Conservation (phyloP, 257 asterid genomes). For the Petunia axillaris region DNA sequence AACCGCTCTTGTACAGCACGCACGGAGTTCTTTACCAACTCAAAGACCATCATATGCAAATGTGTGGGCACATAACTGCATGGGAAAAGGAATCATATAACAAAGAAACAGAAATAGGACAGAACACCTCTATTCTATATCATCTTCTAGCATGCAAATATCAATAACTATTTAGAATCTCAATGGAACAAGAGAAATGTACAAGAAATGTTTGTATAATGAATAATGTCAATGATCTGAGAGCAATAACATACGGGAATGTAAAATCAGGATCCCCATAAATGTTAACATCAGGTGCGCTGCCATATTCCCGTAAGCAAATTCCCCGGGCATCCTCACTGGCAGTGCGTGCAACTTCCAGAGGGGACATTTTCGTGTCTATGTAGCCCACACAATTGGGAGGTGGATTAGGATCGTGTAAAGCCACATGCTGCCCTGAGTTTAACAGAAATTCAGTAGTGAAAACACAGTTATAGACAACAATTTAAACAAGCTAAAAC, state of each 20-base stretch:
- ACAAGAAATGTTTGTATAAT: background rate
- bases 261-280: conserved; percentile 88
- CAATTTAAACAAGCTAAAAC: conserved; percentile 12
- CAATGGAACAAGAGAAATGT: background rate
- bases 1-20: conserved; percentile 93
- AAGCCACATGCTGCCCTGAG: conserved; percentile 96
- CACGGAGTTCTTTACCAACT: conserved; percentile 90
- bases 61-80: conserved; percentile 89
- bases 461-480: background rate
- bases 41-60: conserved; percentile 95
- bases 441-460: conserved; percentile 25
- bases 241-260: conserved; percentile 68
- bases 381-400: conserved; percentile 91
- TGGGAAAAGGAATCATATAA: background rate
- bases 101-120: background rate
- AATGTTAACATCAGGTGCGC: conserved; percentile 80
- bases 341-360: conserved; percentile 79
- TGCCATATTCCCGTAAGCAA: conserved; percentile 84
- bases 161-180: background rate
- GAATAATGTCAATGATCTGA: background rate
- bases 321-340: conserved; percentile 89
- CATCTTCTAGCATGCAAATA: background rate
- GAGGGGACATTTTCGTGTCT: conserved; percentile 92
- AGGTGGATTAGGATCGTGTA: conserved; percentile 89
- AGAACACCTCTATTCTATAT: background rate